Evolutionary conservation across 768 basidiomycete species (phyloP), one percentile per base, ranked within the genome.

Genomic region (Suillus paluster): DNA sequence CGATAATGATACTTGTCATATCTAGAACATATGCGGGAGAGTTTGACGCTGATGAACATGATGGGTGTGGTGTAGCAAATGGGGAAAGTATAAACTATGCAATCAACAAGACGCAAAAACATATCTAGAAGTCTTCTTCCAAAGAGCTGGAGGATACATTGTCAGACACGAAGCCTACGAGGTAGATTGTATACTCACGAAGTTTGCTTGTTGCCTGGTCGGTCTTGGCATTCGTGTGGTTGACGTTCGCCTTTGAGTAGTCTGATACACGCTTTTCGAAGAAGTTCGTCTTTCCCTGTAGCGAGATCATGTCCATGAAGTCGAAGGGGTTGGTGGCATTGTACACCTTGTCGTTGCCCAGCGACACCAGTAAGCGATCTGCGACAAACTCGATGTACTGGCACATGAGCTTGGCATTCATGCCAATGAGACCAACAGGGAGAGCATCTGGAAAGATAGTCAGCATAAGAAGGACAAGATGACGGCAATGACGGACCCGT

Each of bases 221-320:
- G 2, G 48, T 57, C 63, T 73, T 72, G 38, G 70, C 59, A 25
- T 50, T 70, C 4, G 58, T 62, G 9, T 72, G 75, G 53, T 83
- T 83, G 60, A 91, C 81, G 56, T 84, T 80, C 10, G 91, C 90
- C 68, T 85, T 90, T 15, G 87, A 81, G 68, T 92, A 92, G 21
- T 92, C 91, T 4, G 93, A 95, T 4, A 97, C 96, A 1, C 95
- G 85, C 77, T 95, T 95, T 79, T 97, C 95, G 73, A 96, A 97
- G 76, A 97, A 97, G 78, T 97, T 95, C 44, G 95, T 94, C 81
- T 99, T 99, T 65, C 96, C 96, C 78, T 95, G 91, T 7, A 97
- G 80, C 15, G 94, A 97, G 50, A 63, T n/a, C n/a, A n/a, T n/a
- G n/a, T n/a, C n/a, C n/a, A n/a, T n/a, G n/a, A n/a, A n/a, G n/a